Evolutionary conservation across 768 basidiomycete genomes (phyloP).

Genomic region (Mycena metata): DNA sequence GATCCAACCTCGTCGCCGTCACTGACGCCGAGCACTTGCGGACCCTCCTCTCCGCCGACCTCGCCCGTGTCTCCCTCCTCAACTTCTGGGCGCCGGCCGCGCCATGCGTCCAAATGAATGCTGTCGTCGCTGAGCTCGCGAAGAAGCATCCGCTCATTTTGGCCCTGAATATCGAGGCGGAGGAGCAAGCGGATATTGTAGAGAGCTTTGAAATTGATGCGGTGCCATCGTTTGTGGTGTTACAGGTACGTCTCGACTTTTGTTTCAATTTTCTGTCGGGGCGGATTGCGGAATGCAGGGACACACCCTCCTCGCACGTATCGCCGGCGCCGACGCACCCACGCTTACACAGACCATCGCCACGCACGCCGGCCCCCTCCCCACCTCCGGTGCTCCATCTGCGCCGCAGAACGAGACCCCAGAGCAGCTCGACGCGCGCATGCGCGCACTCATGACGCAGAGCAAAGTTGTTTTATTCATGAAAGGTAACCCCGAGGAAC

Average conservation of each 20-base stretch:
- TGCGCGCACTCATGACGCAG: conserved; percentile 82
- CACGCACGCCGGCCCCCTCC: conserved; percentile 56
- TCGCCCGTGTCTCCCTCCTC: conserved; percentile 85
- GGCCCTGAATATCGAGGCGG: conserved; percentile 90
- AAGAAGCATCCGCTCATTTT: conserved; percentile 77
- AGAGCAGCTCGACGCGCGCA: conserved; percentile 76
- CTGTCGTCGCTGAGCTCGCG: conserved; percentile 79
- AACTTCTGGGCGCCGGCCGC: conserved; percentile 97
- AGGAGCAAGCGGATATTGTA: conserved; percentile 83
- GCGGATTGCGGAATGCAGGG: neutral
- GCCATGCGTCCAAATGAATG: conserved; percentile 92
- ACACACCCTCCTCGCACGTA: conserved; percentile 73
- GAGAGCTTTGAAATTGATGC: conserved; percentile 94
- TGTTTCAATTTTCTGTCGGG: conserved; percentile 19
- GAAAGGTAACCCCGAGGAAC: conserved; percentile 85
- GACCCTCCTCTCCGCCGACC: conserved; percentile 77
- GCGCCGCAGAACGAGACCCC: conserved; percentile 58
- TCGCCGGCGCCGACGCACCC: conserved; percentile 84
- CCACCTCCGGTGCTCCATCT: neutral
- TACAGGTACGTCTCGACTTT: conserved; percentile 70
- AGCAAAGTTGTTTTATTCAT: conserved; percentile 88
- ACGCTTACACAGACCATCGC: conserved; percentile 72
- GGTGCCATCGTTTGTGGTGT: conserved; percentile 87
- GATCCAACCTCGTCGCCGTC: conserved; percentile 55
- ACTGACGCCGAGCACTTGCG: conserved; percentile 81